Evolutionary conservation across 257 asterid genomes (phyloP).

Genomic region (Plantago ovata): DNA sequence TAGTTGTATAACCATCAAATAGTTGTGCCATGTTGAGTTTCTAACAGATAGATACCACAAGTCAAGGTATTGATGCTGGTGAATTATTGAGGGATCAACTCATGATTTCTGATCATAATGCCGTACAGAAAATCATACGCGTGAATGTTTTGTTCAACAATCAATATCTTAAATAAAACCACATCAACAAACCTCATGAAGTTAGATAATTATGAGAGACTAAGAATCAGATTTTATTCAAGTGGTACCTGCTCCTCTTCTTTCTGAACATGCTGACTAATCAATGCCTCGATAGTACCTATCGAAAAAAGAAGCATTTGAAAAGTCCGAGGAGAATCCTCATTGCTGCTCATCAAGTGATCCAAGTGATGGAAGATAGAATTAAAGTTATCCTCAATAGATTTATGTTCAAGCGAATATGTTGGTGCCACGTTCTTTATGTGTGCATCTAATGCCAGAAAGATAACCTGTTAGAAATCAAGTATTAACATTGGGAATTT

Average conservation of each 20-base stretch:
- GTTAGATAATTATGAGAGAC: constrained; percentile 2
- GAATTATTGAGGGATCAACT: too few species aligned
- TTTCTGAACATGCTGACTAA: constrained; percentile 81
- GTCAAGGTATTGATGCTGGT: too few species aligned
- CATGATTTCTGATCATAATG: too few species aligned
- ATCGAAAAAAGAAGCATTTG: constrained; percentile 56
- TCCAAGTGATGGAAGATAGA: constrained; percentile 50
- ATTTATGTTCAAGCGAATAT: constrained; percentile 61
- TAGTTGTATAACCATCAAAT: too few species aligned
- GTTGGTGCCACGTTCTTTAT: constrained; percentile 63
- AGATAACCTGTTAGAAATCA: constrained; percentile 63
- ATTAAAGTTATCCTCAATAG: constrained; percentile 51
- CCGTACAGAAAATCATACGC: too few species aligned
- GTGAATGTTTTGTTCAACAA: too few species aligned
- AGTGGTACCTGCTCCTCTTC: constrained; percentile 78
- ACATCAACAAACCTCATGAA: too few species aligned
- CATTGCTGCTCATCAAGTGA: constrained; percentile 41
- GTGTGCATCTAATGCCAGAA: constrained; percentile 65
- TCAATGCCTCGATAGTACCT: constrained; percentile 49
- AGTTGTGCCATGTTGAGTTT: too few species aligned
- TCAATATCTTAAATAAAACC: too few species aligned
- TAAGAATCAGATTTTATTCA: neutral
- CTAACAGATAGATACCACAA: too few species aligned
- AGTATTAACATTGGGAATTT: constrained; percentile 23
- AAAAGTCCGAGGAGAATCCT: constrained; percentile 36